These are phyloP conservation scores for Talaromyces wortmannii DNA, from an alignment of 495 filamentous ascomycete species.

Conservation along the genomic window DNA sequence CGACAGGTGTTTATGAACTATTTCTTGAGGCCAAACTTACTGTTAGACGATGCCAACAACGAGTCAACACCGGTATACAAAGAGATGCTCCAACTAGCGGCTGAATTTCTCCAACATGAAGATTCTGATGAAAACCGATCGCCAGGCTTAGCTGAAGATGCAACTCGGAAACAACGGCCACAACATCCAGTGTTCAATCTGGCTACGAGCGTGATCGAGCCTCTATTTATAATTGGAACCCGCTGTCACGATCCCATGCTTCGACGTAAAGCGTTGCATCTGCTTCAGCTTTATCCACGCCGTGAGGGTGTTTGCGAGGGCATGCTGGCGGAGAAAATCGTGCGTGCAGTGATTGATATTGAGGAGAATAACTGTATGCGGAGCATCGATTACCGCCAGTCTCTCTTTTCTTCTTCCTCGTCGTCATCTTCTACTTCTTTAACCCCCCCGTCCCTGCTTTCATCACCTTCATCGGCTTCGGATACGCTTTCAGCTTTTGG, in stretches of 20 bases:
- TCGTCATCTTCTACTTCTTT: not conserved
- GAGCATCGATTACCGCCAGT: not conserved
- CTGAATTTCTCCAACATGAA: not conserved
- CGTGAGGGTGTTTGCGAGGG: constrained; percentile 1
- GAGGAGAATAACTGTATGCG: constrained; percentile 1
- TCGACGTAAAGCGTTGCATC: constrained; percentile 16
- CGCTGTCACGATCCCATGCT: constrained; percentile 20
- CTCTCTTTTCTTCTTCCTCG: not conserved
- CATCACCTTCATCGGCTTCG: not conserved
- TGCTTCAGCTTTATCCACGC: constrained; percentile 10
- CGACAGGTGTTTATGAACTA: not conserved
- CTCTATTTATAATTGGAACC: constrained; percentile 17
- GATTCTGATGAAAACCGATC: not conserved
- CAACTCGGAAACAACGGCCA: not conserved
- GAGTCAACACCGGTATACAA: not conserved
- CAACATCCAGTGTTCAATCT: constrained; percentile 1
- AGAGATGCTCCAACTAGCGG: not conserved
- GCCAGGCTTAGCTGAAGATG: not conserved
- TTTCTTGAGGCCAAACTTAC: too few relatives aligned
- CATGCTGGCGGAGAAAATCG: not conserved
- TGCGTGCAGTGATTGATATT: not conserved
- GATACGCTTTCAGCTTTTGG: not conserved
- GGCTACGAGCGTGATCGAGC: constrained; percentile 3
- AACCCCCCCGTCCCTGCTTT: not conserved
- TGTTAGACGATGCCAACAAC: not conserved